Evolutionary conservation across 2,329 filamentous ascomycete genomes (phyloP).

Genomic region (Calonectria ilicicola): DNA sequence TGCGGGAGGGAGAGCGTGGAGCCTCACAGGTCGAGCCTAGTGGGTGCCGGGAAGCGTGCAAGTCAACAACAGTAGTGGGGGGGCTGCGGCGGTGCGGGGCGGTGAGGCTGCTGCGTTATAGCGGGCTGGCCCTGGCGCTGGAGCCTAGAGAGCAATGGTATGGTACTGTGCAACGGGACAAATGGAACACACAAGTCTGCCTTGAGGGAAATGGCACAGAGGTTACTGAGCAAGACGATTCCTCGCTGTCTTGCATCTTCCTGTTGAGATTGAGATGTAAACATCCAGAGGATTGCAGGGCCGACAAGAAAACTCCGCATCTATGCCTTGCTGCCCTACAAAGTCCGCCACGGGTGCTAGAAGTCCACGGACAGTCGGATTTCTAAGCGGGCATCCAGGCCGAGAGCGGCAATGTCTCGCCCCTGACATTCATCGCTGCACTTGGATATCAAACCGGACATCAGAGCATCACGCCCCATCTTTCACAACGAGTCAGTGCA

Average conservation of each 20-base stretch:
- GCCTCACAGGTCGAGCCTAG: constrained; percentile 24
- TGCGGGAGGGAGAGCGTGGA: constrained; percentile 18
- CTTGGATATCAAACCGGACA: too few species aligned
- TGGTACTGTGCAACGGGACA: neutral
- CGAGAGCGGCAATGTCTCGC: neutral
- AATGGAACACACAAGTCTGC: neutral
- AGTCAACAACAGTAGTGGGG: constrained; percentile 3
- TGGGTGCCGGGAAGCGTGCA: neutral
- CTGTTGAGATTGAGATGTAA: neutral
- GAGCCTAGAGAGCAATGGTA: constrained; percentile 21
- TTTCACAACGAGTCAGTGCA: neutral
- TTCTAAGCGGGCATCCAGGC: constrained; percentile 11
- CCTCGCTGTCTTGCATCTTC: neutral
- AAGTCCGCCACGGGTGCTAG: constrained; percentile 21
- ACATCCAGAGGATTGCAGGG: neutral
- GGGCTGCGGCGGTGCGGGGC: constrained; percentile 34
- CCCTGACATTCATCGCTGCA: neutral
- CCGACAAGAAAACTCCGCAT: constrained; percentile 24
- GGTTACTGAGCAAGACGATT: neutral
- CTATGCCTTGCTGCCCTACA: neutral
- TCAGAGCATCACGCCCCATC: neutral
- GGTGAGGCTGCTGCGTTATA: constrained; percentile 39
- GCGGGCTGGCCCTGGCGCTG: constrained; percentile 37
- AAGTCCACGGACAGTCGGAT: constrained; percentile 4
- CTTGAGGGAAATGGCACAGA: neutral